Percentiles rank a stretch among this genome's conserved stretches.
These are phyloP conservation scores for Takashimella tepidaria DNA, from an alignment of 1,284 basidiomycete genomes.

Conservation along the genomic window DNA sequence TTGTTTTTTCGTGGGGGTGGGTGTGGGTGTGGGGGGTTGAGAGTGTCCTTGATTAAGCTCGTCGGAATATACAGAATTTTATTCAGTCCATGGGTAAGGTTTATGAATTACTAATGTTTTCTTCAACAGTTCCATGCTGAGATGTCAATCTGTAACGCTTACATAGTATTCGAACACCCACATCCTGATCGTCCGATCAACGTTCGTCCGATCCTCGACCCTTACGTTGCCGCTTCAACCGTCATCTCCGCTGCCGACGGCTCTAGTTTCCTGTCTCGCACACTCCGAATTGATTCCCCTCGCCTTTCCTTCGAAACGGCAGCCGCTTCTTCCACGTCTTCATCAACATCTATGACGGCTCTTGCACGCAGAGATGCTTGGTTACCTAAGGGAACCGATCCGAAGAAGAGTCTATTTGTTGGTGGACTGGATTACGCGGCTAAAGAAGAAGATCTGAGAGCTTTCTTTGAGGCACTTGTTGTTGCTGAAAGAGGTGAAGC, in stretches of 20 bases:
- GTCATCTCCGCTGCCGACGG: slow-evolving; percentile 65
- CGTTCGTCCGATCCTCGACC: slow-evolving; percentile 62
- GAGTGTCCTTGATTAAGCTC: too few relatives aligned
- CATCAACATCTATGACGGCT: slow-evolving; percentile 16
- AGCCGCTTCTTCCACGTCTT: slow-evolving; percentile 7
- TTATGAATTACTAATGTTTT: slow-evolving; percentile 15
- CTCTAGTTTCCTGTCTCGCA: slow-evolving; percentile 65
- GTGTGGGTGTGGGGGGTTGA: too few relatives aligned
- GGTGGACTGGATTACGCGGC: slow-evolving; percentile 90
- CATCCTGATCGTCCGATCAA: slow-evolving; percentile 52
- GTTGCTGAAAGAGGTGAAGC: slow-evolving; percentile 63
- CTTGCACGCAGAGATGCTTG: slow-evolving; percentile 37
- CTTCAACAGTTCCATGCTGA: slow-evolving; percentile 58
- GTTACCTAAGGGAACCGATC: slow-evolving; percentile 53
- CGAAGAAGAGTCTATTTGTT: slow-evolving; percentile 81
- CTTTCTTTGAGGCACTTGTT: slow-evolving; percentile 78
- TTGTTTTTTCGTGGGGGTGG: too few relatives aligned
- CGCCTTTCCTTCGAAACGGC: slow-evolving; percentile 46
- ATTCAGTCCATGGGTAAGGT: too few relatives aligned
- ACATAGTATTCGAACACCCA: slow-evolving; percentile 77
- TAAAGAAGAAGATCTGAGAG: slow-evolving; percentile 82
- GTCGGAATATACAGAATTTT: too few relatives aligned
- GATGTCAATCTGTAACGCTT: slow-evolving; percentile 70
- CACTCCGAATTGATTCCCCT: slow-evolving; percentile 67
- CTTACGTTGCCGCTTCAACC: slow-evolving; percentile 63